A percentile compares a stretch with the other conserved stretches of the same genome.
Evolutionary conservation across 345 rosid species (phyloP).

Genomic region (Passiflora organensis): DNA sequence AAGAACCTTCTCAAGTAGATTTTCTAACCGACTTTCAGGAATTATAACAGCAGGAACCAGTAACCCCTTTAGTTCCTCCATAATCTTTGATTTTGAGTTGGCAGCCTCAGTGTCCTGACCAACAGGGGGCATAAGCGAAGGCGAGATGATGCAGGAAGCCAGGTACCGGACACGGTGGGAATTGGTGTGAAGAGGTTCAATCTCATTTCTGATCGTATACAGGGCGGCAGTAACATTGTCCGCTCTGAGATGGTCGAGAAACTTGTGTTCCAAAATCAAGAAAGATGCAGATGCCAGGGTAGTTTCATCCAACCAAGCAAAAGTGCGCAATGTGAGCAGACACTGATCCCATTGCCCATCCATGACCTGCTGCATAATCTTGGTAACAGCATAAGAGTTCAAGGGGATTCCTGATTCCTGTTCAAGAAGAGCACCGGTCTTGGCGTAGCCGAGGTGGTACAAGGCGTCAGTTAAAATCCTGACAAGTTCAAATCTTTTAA

Average conservation of each 20-base stretch:
- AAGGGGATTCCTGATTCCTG: constrained; percentile 62
- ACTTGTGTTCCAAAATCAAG: constrained; percentile 57
- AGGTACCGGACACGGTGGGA: constrained; percentile 41
- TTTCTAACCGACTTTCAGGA: constrained; percentile 62
- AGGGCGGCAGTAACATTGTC: constrained; percentile 49
- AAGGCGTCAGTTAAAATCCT: constrained; percentile 51
- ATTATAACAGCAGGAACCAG: constrained; percentile 49
- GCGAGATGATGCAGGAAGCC: constrained; percentile 38
- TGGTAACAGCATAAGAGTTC: constrained; percentile 38
- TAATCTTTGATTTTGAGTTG: constrained; percentile 39
- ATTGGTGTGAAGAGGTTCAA: constrained; percentile 44
- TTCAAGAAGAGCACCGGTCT: constrained; percentile 55
- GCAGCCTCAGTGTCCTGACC: constrained; percentile 25
- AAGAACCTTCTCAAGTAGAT: constrained; percentile 65
- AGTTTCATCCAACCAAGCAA: constrained; percentile 39
- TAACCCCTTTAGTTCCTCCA: constrained; percentile 53
- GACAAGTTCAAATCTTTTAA: constrained; percentile 54
- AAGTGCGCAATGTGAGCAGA: constrained; percentile 34
- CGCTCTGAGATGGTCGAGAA: constrained; percentile 41
- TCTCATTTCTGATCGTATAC: constrained; percentile 59
- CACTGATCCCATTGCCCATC: constrained; percentile 59
- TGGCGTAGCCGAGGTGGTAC: constrained; percentile 54
- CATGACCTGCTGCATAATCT: constrained; percentile 40
- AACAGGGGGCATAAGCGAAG: constrained; percentile 17
- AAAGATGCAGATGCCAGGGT: constrained; percentile 38